Conservation (phyloP, 306 rosid species). For the Adenanthera pavonina region DNA sequence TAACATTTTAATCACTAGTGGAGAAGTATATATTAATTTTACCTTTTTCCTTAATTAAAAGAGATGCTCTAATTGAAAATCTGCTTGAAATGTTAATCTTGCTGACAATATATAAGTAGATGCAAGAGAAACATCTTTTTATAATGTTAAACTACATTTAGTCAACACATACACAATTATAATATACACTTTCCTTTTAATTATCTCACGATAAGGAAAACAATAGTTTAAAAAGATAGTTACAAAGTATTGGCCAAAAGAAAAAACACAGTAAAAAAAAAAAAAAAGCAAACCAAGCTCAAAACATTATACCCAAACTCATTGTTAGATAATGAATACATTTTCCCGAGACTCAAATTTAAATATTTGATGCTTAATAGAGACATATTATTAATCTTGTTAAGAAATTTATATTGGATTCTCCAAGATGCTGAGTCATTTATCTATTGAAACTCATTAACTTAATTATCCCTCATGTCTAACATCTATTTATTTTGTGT, state of each 20-base stretch:
- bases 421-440: neutral
- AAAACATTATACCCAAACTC: neutral
- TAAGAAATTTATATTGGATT: neutral
- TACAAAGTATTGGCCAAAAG: neutral
- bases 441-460: neutral
- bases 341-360: neutral
- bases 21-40: neutral
- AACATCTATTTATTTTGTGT: neutral
- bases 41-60: neutral
- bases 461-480: neutral
- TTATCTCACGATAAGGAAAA: neutral
- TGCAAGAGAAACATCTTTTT: neutral
- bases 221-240: neutral
- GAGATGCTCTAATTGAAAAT: neutral
- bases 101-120: neutral
- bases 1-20: neutral
- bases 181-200: neutral
- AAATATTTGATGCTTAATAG: neutral
- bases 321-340: neutral
- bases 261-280: neutral
- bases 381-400: neutral
- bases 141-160: neutral
- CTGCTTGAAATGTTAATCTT: neutral
- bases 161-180: neutral
- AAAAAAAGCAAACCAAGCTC: neutral